A percentile compares a stretch with the other conserved stretches of the same genome.
phyloP scores from a whole-genome alignment of 257 asterid genomes.

The Nicotiana sylvestris region DNA sequence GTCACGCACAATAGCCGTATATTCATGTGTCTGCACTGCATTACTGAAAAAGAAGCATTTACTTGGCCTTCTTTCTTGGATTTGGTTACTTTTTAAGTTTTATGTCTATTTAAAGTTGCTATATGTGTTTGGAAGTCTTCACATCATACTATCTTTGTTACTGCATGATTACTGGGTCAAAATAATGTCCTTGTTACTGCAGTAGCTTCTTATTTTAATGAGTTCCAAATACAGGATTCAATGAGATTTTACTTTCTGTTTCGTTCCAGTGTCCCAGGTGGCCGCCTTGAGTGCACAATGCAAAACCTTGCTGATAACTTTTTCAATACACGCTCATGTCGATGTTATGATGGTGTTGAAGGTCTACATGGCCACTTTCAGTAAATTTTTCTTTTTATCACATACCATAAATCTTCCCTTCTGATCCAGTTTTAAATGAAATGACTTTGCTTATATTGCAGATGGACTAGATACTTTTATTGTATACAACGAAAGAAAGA shows the following conservation, averaged over 20 bases:
- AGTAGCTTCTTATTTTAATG: not conserved
- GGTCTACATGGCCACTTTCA: slow-evolving; percentile 31
- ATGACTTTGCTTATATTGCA: slow-evolving; percentile 27
- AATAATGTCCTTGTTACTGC: not conserved
- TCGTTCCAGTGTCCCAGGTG: slow-evolving; percentile 74
- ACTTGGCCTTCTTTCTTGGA: not conserved
- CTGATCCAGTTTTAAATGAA: not conserved
- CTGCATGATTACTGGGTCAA: not conserved
- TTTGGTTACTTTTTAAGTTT: not conserved
- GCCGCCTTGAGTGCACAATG: slow-evolving; percentile 98
- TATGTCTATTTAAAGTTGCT: not conserved
- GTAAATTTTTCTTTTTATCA: not conserved
- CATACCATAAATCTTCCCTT: not conserved
- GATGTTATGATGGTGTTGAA: slow-evolving; percentile 58
- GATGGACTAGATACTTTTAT: slow-evolving; percentile 85
- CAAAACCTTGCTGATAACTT: slow-evolving; percentile 94
- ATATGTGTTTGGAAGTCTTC: not conserved
- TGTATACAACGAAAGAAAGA: slow-evolving; percentile 79
- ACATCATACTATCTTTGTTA: not conserved
- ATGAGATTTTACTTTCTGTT: slow-evolving; percentile 14
- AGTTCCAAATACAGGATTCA: not conserved
- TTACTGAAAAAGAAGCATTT: not conserved
- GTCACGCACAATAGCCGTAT: not conserved
- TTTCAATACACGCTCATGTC: slow-evolving; percentile 55
- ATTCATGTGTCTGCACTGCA: not conserved